Evolutionary conservation across 2,329 filamentous ascomycete genomes (phyloP), one percentile per base, ranked within the genome.

Genomic region (Shiraia bambusicola): DNA sequence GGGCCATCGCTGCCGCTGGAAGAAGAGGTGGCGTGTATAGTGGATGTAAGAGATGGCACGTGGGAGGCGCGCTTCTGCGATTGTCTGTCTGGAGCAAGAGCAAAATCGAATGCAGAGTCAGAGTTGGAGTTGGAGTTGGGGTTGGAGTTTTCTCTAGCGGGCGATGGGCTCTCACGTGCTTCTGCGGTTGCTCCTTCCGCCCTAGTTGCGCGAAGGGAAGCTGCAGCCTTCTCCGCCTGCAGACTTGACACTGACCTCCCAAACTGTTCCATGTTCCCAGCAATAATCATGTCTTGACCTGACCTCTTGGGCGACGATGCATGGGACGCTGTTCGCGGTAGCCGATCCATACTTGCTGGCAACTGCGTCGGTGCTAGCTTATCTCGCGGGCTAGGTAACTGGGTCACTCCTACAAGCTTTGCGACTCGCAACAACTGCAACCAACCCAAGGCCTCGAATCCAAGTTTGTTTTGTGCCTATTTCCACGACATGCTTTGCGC

Each of bases 281-380:
- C 34, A 16, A 49, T 43, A 29, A 45, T 47, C 15, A 31, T 29
- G 4, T 8, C 19, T 22, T 8, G 4, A 8, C 28, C 35, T 13
- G 44, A 54, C 19, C 44, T 42, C 34, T 38, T 47, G n/a, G n/a
- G n/a, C 13, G 44, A 47, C 37, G 51, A 49, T 25, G 49, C 30
- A 37, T 45, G 45, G 14, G 58, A 57, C 25, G 49, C 48, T 29
- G 47, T 40, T 41, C 54, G 58, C 31, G 37, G 37, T 34, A 49
- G 48, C 39, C 48, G 41, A 30, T 39, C 53, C 61, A 67, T 67
- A 19, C 42, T 41, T 37, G 17, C 43, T 34, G 40, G 32, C n/a
- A 36, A 37, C 29, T 50, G 28, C 28, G 19, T 25, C 27, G 28
- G 24, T 25, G 33, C 42, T 32, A 39, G 37, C 34, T 31, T 26